Conservation (phyloP, 2,329 filamentous ascomycete species). For the Verticillium alfalfae region DNA sequence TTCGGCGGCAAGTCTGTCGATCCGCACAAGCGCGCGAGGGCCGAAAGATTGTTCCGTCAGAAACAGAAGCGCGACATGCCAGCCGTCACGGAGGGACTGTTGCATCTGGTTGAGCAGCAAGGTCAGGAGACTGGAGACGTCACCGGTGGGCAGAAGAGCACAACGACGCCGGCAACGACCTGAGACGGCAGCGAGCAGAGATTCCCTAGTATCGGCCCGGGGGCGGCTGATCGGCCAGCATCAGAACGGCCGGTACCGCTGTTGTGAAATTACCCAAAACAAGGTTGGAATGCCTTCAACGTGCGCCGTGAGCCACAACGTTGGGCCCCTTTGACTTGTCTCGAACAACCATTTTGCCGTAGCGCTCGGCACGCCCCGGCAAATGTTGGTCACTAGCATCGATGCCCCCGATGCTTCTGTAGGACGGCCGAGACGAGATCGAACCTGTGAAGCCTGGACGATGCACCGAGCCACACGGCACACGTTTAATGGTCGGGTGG, state of each 20-base stretch:
- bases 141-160: neutral
- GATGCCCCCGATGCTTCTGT: neutral
- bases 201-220: neutral
- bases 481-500: neutral
- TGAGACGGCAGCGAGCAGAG: neutral
- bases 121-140: neutral
- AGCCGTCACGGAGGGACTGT: constrained; percentile 7
- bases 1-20: constrained; percentile 9
- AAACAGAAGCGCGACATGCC: constrained; percentile 1
- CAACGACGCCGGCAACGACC: neutral
- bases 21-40: constrained; percentile 3
- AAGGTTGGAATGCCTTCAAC: neutral
- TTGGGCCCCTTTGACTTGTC: neutral
- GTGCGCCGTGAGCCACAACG: neutral
- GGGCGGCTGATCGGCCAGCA: neutral
- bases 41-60: constrained; percentile 3
- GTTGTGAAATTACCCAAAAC: neutral
- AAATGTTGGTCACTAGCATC: neutral
- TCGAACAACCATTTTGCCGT: neutral
- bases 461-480: neutral
- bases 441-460: neutral
- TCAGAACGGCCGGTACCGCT: neutral
- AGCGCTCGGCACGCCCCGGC: neutral
- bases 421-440: neutral
- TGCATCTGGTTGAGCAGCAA: constrained; percentile 4